A percentile compares a stretch with the other conserved stretches of the same genome.
phyloP scores from a whole-genome alignment of 169 alveolate species.

The Plasmodium vinckei region DNA sequence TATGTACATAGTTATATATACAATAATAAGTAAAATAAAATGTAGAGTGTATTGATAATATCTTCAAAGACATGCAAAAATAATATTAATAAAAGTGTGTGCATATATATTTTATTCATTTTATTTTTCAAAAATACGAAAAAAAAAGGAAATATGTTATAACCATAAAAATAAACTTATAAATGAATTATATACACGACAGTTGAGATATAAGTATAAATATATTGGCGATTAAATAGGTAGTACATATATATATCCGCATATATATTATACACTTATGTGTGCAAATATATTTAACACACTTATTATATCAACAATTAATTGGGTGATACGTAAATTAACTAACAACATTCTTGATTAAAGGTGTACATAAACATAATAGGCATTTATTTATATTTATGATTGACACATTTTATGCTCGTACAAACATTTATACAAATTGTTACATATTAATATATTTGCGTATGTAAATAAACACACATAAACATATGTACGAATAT shows the following conservation, averaged over 20 bases:
- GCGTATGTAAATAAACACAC: conserved; percentile 7
- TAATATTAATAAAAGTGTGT: conserved; percentile 2
- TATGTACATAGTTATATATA: no score
- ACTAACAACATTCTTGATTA: no score
- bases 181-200: neutral
- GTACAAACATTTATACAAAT: neutral
- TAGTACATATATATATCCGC: no score
- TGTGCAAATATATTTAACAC: neutral
- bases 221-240: neutral
- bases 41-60: neutral
- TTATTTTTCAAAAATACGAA: conserved; percentile 38
- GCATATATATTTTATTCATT: conserved; percentile 10
- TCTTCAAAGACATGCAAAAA: conserved; percentile 23
- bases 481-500: neutral
- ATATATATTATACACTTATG: neutral
- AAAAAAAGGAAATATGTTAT: conserved; percentile 3
- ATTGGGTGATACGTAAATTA: no score
- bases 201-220: neutral
- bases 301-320: no score
- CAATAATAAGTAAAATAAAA: no score
- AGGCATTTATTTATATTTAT: no score
- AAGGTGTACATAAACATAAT: no score
- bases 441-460: neutral
- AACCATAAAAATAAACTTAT: neutral
- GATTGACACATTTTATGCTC: neutral